Base-by-base conservation (phyloP, 768 basidiomycete species). In the Trametes cinnabarina region DNA sequence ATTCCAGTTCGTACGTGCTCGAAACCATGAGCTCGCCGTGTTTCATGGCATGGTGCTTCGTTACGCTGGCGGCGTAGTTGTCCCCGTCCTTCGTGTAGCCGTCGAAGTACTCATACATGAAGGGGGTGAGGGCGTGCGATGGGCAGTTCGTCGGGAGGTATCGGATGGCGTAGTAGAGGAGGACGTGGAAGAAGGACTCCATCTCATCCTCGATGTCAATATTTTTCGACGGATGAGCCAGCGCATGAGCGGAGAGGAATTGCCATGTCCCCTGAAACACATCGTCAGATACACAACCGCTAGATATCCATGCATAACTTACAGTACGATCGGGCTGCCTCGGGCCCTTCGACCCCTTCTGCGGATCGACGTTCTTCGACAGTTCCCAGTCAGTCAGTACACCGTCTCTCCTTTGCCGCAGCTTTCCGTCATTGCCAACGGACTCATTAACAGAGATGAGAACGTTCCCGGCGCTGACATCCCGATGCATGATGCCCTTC, bases 351-450 rank as follows among this genome's bases (percentile, higher is more conserved):
- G 7, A 6, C 6, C 8, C 41, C 6, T 4, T 19, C 15, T 39
- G 10, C 11, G 23, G 22, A 3, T 10, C 11, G 15, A 44, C 22
- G 22, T 10, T 9, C 22, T 44, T 25, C 3, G 43, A 22, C 4
- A 56, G 15, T 40, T 61, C 60, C 60, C 60, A 61, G 15, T 61
- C 60, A 10, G 32, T 57, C 12, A 61, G 44, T 2, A 47, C 9
- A 17, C 46, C 51, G 4, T 25, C 43, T 37, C 51, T 25, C 3
- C 9, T 2, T 3, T 23, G 10, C 2, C 1, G 9, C 10, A 44
- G 22, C 11, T 23, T 10, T 2, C 43, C 43, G 2, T 44, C 3
- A 3, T 23, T 11, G 11, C n/a, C 37, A 17, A 25, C 46, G 0
- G n/a, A 7, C 5, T 25, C 51, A 23, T 10, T 14, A 5, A 23